Evolutionary conservation across 306 rosid species (phyloP).

Genomic region (Quercus rubra): DNA sequence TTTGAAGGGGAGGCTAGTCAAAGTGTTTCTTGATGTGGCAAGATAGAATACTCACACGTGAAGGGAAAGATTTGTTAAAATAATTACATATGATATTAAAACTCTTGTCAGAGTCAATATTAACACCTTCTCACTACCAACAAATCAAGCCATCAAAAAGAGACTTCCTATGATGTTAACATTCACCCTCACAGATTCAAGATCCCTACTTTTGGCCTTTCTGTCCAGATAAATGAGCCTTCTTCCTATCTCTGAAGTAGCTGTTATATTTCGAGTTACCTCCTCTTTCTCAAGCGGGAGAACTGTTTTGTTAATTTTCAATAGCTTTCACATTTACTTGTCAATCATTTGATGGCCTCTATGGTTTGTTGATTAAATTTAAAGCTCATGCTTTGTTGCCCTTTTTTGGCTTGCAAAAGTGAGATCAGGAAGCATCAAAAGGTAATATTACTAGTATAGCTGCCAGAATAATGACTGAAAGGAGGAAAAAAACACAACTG

Average conservation of each 20-base stretch:
- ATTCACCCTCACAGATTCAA: no score
- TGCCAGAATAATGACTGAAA: not conserved
- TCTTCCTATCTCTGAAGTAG: not conserved
- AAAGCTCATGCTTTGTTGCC: not conserved
- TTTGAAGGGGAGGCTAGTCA: no score
- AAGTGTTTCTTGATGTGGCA: no score
- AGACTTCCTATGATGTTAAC: no score
- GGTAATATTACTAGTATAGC: not conserved
- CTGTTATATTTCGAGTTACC: not conserved
- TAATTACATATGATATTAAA: no score
- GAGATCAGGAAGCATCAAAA: not conserved
- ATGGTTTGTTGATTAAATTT: not conserved
- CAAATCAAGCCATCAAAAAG: no score
- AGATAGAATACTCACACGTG: no score
- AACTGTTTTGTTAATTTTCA: not conserved
- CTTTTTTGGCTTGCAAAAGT: not conserved
- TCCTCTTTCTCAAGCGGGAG: not conserved
- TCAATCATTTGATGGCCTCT: not conserved
- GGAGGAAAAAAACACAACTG: not conserved
- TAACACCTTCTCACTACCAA: no score
- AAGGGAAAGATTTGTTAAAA: no score
- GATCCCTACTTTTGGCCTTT: not conserved
- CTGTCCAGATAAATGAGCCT: not conserved
- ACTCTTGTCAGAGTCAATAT: no score
- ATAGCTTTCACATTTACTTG: not conserved